Evolutionary conservation across 306 rosid genomes (phyloP).

Genomic region (Malus sylvestris): DNA sequence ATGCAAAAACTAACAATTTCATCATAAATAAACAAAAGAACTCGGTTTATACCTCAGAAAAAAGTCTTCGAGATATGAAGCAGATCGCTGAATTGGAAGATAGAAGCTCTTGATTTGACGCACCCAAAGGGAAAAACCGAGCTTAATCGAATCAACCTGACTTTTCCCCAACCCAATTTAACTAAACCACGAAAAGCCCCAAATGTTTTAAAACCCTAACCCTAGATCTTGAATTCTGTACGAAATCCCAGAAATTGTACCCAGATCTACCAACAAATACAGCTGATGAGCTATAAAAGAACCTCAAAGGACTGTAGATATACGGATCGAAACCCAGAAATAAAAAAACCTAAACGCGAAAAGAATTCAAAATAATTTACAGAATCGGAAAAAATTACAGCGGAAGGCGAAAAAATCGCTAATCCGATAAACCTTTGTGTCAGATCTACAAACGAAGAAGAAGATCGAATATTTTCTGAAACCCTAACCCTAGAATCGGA

Average conservation of each 20-base stretch:
- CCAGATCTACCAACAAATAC: conserved; percentile 13
- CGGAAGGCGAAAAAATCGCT: conserved; percentile 6
- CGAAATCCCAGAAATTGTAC: conserved; percentile 3
- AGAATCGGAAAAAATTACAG: background rate
- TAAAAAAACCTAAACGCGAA: background rate
- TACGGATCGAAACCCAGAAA: conserved; percentile 10
- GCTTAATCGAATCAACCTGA: conserved; percentile 9
- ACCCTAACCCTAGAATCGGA: conserved; percentile 49
- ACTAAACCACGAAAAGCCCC: conserved; percentile 37
- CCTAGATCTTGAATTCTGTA: conserved; percentile 32
- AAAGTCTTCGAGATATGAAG: conserved; percentile 20
- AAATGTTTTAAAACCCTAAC: conserved; percentile 49
- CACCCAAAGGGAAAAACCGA: conserved; percentile 3
- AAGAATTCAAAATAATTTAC: background rate
- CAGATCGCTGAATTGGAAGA: conserved; percentile 22
- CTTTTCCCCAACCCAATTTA: conserved; percentile 30
- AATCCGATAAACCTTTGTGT: background rate
- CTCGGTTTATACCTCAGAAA: conserved; percentile 28
- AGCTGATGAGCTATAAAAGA: background rate
- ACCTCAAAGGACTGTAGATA: background rate
- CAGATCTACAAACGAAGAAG: conserved; percentile 28
- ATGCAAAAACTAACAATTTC: background rate
- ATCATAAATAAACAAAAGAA: background rate
- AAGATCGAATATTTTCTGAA: conserved; percentile 32
- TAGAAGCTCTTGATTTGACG: background rate